Base-by-base conservation (phyloP, 1,284 basidiomycete genomes). In the Wolfiporia cocos region DNA sequence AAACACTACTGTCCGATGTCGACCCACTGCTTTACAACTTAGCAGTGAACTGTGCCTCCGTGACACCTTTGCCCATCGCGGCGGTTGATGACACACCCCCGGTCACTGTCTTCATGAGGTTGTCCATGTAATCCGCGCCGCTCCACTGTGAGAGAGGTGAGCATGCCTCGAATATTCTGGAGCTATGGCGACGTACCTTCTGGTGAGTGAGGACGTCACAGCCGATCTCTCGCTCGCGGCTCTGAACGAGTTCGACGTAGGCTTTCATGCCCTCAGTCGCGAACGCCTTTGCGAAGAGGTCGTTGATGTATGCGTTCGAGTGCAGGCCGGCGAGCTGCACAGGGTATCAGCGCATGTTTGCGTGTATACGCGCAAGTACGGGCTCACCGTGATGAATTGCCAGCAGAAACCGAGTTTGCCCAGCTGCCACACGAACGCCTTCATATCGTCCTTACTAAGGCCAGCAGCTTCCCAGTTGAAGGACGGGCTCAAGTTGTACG, bases 271-370 rank as follows among this genome's bases (percentile, higher is more conserved):
- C 90, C 51, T 96, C 93, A 62, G 81, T 85, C 34, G 91, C 84
- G 61, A 85, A 99, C 37, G 83, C 76, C 55, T 80, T 68, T 14
- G 95, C 93, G 64, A 99, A 98, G 30, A 87, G 69, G 64, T 98
- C 93, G 54, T 86, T 92, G 63, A 99, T 99, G 68, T 93, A 96
- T 29, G 86, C 95, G 67, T 95, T 98, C 52, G 93, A 95, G 66
- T 99, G 95, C 41, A 98, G 74, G 51, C 96, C 96, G 43, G 81
- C 95, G 46, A 98, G 90, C 90, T 92, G 41, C 28, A n/a, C n/a
- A n/a, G n/a, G 32, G 39, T 26, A 26, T 29, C 37, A 24, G 26
- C 14, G 35, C 11, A 17, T 17, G 2, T 9, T 12, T 7, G 0
- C 30, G 14, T 21, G 5, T n/a, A 34, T 37, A 21, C 51, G 29